Percentiles rank a stretch among this genome's conserved stretches.
These are phyloP conservation scores for Aureobasidium sp. DNA, from an alignment of 2,329 filamentous ascomycete species.

Conservation along the genomic window DNA sequence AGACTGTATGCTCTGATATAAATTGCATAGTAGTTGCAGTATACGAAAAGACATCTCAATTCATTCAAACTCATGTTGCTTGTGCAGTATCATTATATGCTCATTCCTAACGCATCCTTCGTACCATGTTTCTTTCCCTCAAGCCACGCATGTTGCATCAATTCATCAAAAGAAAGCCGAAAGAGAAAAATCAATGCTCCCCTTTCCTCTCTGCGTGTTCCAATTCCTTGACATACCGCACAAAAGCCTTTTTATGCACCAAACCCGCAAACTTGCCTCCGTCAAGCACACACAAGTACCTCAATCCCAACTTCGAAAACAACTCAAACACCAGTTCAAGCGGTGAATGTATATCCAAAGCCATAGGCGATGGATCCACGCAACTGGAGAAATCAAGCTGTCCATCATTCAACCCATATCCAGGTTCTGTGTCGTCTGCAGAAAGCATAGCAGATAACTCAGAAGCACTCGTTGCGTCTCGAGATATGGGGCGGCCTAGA, in stretches of 20 bases:
- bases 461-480: constrained; percentile 30
- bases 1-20: too few relatives aligned
- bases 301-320: constrained; percentile 85
- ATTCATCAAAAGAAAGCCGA: too few relatives aligned
- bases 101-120: too few relatives aligned
- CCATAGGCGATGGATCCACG: constrained; percentile 84
- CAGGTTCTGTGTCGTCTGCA: constrained; percentile 48
- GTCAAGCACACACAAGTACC: constrained; percentile 82
- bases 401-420: neutral
- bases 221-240: constrained; percentile 82
- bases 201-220: constrained; percentile 43
- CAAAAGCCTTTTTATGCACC: constrained; percentile 95
- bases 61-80: too few relatives aligned
- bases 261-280: constrained; percentile 83
- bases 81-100: too few relatives aligned
- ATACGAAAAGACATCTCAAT: too few relatives aligned
- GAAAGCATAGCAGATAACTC: constrained; percentile 16
- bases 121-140: too few relatives aligned
- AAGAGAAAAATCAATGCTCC: constrained; percentile 25
- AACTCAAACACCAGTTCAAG: constrained; percentile 96
- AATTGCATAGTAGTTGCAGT: too few relatives aligned
- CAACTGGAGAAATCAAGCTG: constrained; percentile 68
- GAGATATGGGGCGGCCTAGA: constrained; percentile 52
- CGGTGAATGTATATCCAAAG: constrained; percentile 78
- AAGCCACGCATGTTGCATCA: too few relatives aligned